A percentile compares a stretch with the other conserved stretches of the same genome.
Conservation (phyloP, 2,329 filamentous ascomycete genomes). For the Aspergillus spinulosporus region DNA sequence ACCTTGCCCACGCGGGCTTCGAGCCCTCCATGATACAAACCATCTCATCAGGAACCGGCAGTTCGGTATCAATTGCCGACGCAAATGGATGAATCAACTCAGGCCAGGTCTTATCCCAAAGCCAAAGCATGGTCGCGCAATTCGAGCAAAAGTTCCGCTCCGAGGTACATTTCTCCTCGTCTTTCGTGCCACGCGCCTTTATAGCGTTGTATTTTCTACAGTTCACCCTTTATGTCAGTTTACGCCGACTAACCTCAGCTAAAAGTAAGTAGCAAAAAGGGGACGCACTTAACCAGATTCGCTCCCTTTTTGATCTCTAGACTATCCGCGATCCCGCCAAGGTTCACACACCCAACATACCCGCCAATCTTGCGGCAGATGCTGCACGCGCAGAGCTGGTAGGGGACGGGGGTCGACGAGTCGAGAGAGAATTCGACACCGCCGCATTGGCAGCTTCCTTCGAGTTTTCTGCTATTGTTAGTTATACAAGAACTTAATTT, state of each 20-base stretch:
- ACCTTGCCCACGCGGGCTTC: slow-evolving; percentile 50
- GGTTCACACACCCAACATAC: slow-evolving; percentile 48
- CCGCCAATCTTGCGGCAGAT: slow-evolving; percentile 53
- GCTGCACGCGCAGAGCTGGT: slow-evolving; percentile 51
- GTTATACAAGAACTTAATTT: not conserved
- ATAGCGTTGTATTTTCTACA: slow-evolving; percentile 47
- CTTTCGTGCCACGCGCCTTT: slow-evolving; percentile 45
- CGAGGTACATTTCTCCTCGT: slow-evolving; percentile 42
- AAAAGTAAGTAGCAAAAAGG: not conserved
- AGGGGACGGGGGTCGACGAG: slow-evolving; percentile 50
- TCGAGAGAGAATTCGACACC: slow-evolving; percentile 48
- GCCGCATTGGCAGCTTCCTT: slow-evolving; percentile 53
- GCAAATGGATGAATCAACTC: slow-evolving; percentile 53
- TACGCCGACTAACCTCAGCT: not conserved
- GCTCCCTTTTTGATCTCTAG: slow-evolving; percentile 45
- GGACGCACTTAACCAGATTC: slow-evolving; percentile 46
- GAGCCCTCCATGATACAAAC: slow-evolving; percentile 47
- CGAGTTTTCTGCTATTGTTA: slow-evolving; percentile 42
- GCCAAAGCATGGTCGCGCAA: slow-evolving; percentile 51
- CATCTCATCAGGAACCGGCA: slow-evolving; percentile 50
- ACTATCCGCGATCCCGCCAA: slow-evolving; percentile 47
- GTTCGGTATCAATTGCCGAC: slow-evolving; percentile 50
- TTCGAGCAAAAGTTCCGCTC: slow-evolving; percentile 51
- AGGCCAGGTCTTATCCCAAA: slow-evolving; percentile 51
- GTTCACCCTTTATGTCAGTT: not conserved